Evolutionary conservation across 2,329 filamentous ascomycete genomes (phyloP), one percentile per base, ranked within the genome.

Genomic region (Penicillium sp.): DNA sequence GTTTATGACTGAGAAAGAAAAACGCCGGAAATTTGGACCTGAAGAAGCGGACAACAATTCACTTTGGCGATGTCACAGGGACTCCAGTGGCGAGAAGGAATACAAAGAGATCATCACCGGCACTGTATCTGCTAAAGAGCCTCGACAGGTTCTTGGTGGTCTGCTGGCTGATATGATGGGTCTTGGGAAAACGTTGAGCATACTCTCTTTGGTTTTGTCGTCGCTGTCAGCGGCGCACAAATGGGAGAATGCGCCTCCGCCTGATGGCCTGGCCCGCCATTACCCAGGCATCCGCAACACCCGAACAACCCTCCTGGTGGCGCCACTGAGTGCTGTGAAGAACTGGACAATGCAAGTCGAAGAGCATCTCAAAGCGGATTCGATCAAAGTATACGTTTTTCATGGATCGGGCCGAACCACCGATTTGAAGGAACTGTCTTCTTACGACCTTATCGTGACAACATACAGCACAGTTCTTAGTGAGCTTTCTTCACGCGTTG

Each of bases 341-440:
- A 99, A 98, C 68, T 99, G 95, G 95, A 89, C 93, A 66, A 87
- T 92, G 64, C 95, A 99, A 74, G 90, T 98, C 59, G 89, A 89
- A 66, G 84, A 90, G 57, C 95, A 99, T 73, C 80, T 96, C 46
- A 81, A 83, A 49, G 80, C 84, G 0, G 82, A 80, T 0, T 77
- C 83, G 8, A 70, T 98, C 19, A 87, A 79, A 1, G 91, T 86
- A 68, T 91, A 95, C 70, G 85, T 95, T 53, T 98, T 97, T 63
- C 95, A 99, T 71, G 95, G 95, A 3, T 80, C 86, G 0, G 88
- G 86, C 64, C 86, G 95, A 7, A 87, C 85, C 60, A 89, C 87
- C 59, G 86, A 92, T 61, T 75, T 86, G 0, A 79, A 82, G 7
- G 83, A 86, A 63, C 83, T 99, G 16, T 83, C 88, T 0, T 77